These are phyloP conservation scores for Hysterium pulicare DNA, from an alignment of 2,329 filamentous ascomycete species.

Conservation along the genomic window DNA sequence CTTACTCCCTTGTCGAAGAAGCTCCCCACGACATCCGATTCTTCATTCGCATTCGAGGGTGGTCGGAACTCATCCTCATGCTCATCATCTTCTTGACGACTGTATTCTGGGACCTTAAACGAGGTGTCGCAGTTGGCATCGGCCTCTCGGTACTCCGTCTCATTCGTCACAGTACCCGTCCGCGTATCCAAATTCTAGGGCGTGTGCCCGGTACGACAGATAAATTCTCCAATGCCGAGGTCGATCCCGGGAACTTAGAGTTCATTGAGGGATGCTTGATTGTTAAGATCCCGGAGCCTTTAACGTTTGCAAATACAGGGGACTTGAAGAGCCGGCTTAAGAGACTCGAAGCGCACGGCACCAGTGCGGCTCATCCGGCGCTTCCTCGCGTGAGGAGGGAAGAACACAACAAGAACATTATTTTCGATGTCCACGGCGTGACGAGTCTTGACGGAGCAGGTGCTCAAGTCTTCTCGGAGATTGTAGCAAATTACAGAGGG, in stretches of 20 bases:
- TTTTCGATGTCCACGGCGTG: conserved; percentile 98
- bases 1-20: conserved; percentile 92
- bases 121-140: conserved; percentile 92
- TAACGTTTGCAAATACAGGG: conserved; percentile 96
- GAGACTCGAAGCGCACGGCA: conserved; percentile 87
- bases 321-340: conserved; percentile 80
- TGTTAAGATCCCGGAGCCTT: conserved; percentile 93
- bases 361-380: conserved; percentile 77
- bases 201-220: conserved; percentile 74
- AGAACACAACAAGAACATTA: conserved; percentile 86
- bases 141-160: conserved; percentile 86
- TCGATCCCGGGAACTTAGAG: conserved; percentile 70
- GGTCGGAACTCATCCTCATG: conserved; percentile 85
- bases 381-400: conserved; percentile 72
- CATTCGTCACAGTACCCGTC: conserved; percentile 84
- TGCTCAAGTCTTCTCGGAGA: conserved; percentile 86
- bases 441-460: conserved; percentile 91
- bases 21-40: conserved; percentile 88
- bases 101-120: conserved; percentile 89
- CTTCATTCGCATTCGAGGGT: conserved; percentile 81
- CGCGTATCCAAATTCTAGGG: conserved; percentile 93
- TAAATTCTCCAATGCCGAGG: conserved; percentile 80
- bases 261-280: conserved; percentile 91
- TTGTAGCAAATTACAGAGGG: conserved; percentile 75
- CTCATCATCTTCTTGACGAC: conserved; percentile 84